phyloP scores from a whole-genome alignment of 2,329 filamentous ascomycete genomes.

The Dissoconium aciculare region DNA sequence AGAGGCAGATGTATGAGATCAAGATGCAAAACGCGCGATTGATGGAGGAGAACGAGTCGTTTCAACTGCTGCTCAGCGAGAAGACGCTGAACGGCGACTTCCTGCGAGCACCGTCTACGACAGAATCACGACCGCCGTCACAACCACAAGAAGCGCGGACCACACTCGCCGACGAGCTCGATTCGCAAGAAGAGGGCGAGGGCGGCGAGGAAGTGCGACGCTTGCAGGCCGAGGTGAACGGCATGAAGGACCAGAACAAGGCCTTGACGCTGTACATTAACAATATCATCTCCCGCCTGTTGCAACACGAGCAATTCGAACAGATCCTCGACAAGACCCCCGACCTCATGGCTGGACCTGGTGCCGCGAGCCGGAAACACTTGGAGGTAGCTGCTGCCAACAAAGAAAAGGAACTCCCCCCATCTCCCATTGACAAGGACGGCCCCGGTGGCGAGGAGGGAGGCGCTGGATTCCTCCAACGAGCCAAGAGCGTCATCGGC shows the following conservation, averaged over 20 bases:
- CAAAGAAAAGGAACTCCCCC: conserved; percentile 73
- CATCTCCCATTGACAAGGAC: conserved; percentile 48
- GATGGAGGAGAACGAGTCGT: conserved; percentile 98
- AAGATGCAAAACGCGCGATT: conserved; percentile 90
- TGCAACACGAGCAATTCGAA: conserved; percentile 91
- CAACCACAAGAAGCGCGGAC: conserved; percentile 30
- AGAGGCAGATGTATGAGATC: conserved; percentile 75
- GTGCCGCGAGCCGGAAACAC: conserved; percentile 9
- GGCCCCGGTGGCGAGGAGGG: no score
- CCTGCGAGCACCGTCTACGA: conserved; percentile 12
- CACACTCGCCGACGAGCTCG: conserved; percentile 78
- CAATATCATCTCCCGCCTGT: conserved; percentile 90
- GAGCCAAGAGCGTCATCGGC: conserved; percentile 46
- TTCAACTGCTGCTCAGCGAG: conserved; percentile 84
- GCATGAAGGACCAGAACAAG: conserved; percentile 86
- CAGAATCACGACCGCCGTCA: conserved; percentile 41
- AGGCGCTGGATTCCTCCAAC: conserved; percentile 37
- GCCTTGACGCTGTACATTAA: conserved; percentile 95
- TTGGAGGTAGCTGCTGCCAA: conserved; percentile 25
- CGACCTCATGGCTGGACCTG: conserved; percentile 39
- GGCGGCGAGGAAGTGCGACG: conserved; percentile 46
- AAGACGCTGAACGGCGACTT: conserved; percentile 83
- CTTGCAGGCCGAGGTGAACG: conserved; percentile 65
- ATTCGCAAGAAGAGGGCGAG: conserved; percentile 41
- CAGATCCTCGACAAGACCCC: conserved; percentile 74